Base-by-base conservation (phyloP, 2,329 filamentous ascomycete species). In the Trichoderma semiorbis region DNA sequence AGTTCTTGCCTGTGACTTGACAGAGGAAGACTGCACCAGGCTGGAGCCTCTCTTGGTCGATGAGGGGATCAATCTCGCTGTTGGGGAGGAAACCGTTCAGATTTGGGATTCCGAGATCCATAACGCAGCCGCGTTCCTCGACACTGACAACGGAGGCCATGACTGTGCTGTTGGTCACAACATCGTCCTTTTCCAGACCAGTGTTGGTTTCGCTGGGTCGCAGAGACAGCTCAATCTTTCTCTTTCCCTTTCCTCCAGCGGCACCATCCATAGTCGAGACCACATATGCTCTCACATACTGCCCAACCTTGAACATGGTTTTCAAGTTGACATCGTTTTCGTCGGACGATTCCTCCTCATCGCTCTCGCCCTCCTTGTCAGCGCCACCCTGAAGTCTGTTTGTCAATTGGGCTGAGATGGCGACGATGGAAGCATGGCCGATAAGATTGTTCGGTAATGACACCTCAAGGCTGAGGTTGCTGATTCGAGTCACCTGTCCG, bases 71-170 rank as follows among this genome's bases (percentile, higher is more conserved):
- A 21, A 98, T 84, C 79, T 98, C 94, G 78, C 92, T 94, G 73
- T 92, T 92, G 6, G 94, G 89, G 78, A 99, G 86, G 82, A 99
- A 99, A 3, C 93, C 96, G 74, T 90, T 91, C 67, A 95, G 80
- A 47, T 89, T 87, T 43, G 90, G 85, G 7, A 98, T 84, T 21
- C 94, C 94, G 47, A 98, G 83, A 76, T 98, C 94, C 94, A 99
- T 97, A 70, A 98, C 89, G 72, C 96, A 88, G 73, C 96, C 96
- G 78, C 97, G 95, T 77, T 99, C 97, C 81, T 99, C 95, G n/a
- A 97, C 92, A 81, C 95, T 99, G 65, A 88, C 83, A 30, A 99
- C 91, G 0, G 94, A 92, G 2, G 94, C 95, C 87, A 98, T 97
- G 24, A 98, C 84, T 60, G 93, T 94, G 74, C 86, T 87, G 78